Evolutionary conservation across 2,329 filamentous ascomycete genomes (phyloP), one percentile per base, ranked within the genome.

Genomic region (Aspergillus fumigatiaffinis): DNA sequence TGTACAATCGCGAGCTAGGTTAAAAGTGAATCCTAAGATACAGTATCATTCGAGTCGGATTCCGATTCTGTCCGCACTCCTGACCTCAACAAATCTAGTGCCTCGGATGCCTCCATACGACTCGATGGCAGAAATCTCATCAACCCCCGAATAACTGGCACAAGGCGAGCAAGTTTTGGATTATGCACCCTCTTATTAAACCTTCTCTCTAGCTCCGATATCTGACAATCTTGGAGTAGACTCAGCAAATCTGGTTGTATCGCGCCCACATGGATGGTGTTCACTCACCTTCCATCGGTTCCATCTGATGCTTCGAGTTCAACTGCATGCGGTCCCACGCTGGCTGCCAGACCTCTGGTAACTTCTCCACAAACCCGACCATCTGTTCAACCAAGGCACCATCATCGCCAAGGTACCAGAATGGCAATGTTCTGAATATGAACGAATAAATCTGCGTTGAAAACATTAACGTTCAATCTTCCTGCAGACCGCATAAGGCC

Each of bases 111-210:
- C 52, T 56, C 54, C n/a, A 66, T 38, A 23, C 65, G 59, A 59
- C 51, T 62, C n/a, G 56, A 64, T 20, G 63, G 65, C 50, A 62
- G 26, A 48, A 67, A 63, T 55, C 56, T 50, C 60, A 67, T 66
- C 54, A 66, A 60, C 55, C 60, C 59, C 56, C 60, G 54, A 38
- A 58, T 64, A 10, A 66, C 60, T n/a, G n/a, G 28, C 41, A 60
- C 48, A 41, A 67, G 59, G 54, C 52, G 57, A 25, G 51, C 9
- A 28, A 64, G 57, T 20, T 42, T 46, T 57, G 59, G 59, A 58
- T 66, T 29, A 9, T 47, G 46, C 25, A 56, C 55, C 14, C n/a
- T 29, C 25, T 42, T 54, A 26, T 50, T 48, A 52, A 67, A 65
- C 38, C 59, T 63, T 26, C 25, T 42, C 53, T 64, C 59, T 49